Evolutionary conservation across 2,329 filamentous ascomycete species (phyloP).

Genomic region (Arthrobotrys musiformis): DNA sequence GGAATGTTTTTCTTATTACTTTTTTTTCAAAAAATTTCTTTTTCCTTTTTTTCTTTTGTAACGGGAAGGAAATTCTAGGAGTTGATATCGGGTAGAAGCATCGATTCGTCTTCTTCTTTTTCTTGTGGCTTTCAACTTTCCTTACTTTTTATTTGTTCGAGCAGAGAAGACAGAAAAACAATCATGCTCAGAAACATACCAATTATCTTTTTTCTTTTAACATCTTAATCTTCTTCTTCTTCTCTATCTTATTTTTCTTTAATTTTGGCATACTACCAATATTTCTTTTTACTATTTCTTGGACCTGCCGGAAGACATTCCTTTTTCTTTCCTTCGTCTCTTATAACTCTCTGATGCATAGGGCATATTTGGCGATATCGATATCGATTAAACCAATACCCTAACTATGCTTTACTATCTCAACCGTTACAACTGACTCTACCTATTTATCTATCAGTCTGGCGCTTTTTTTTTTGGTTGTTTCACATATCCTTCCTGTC

Average conservation of each 20-base stretch:
- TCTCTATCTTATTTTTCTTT: not conserved
- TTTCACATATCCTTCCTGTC: not conserved
- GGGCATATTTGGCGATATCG: not conserved
- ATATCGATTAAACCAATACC: not conserved
- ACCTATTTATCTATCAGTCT: not conserved
- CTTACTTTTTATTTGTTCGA: not conserved
- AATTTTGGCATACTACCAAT: not conserved
- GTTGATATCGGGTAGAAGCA: conserved; percentile 20
- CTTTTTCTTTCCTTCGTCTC: not conserved
- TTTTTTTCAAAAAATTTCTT: not conserved
- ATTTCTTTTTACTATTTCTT: not conserved
- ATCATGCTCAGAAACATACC: not conserved
- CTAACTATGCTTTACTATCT: not conserved
- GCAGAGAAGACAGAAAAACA: not conserved
- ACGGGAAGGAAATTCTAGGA: conserved; percentile 13
- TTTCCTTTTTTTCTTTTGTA: not conserved
- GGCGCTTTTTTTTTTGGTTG: not conserved
- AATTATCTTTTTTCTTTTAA: not conserved
- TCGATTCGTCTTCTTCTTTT: not conserved
- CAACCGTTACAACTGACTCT: not conserved
- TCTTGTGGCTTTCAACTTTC: not conserved
- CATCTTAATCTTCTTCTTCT: not conserved
- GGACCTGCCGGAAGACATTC: not conserved
- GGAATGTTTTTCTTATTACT: not conserved
- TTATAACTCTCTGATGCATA: not conserved